phyloP scores from a whole-genome alignment of 2,329 filamentous ascomycete species.

The Fusarium sp. region DNA sequence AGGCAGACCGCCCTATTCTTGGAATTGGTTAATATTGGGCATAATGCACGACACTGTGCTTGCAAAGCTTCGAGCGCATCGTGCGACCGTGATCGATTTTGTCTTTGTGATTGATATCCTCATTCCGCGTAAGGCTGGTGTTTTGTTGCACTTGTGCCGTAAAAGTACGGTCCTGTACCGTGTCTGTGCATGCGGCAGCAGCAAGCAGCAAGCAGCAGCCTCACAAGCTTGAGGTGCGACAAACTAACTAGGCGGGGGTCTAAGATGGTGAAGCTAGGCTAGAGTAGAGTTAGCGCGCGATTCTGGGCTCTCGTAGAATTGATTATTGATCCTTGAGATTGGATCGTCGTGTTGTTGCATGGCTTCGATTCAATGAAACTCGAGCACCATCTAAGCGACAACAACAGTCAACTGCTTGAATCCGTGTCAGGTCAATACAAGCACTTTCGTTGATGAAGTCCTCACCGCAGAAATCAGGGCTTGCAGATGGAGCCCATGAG shows the following conservation, averaged over 20 bases:
- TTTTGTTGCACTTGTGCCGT: constrained; percentile 1
- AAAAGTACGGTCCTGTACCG: background rate
- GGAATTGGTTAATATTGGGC: constrained; percentile 17
- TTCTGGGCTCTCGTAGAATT: constrained; percentile 32
- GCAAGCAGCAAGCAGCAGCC: background rate
- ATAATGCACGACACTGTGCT: background rate
- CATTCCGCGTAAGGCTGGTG: constrained; percentile 26
- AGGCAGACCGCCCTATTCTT: constrained; percentile 28
- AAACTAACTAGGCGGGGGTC: constrained; percentile 14
- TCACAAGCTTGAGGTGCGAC: constrained; percentile 12
- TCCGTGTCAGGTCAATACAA: constrained; percentile 3
- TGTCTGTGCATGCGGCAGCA: background rate
- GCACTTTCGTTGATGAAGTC: constrained; percentile 6
- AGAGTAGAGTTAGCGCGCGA: constrained; percentile 21
- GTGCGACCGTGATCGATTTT: constrained; percentile 19
- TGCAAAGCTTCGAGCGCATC: constrained; percentile 1
- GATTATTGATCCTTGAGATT: constrained; percentile 11
- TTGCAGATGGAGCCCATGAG: constrained; percentile 23
- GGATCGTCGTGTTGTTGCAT: background rate
- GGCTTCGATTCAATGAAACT: background rate
- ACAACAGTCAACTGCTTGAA: background rate
- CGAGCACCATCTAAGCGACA: background rate
- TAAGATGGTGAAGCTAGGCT: constrained; percentile 13
- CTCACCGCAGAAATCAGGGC: constrained; percentile 42
- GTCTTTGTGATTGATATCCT: constrained; percentile 6